Conservation (phyloP, 2,329 filamentous ascomycete genomes). For the Trichoderma endophyticum region DNA sequence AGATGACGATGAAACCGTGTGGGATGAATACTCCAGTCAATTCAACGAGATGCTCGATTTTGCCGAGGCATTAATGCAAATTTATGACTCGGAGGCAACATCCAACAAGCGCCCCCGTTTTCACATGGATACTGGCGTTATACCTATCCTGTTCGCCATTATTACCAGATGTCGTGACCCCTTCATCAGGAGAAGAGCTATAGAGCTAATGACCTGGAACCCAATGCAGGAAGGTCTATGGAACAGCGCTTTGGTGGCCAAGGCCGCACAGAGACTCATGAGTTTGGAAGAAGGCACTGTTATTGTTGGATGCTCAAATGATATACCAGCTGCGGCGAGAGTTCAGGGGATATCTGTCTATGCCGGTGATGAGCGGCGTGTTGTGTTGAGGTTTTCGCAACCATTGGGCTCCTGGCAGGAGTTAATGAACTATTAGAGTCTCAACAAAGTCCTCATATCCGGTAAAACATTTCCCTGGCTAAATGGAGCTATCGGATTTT, state of each 20-base stretch:
- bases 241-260: not conserved
- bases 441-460: not conserved
- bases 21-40: not conserved
- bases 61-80: not conserved
- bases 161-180: not conserved
- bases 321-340: not conserved
- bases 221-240: not conserved
- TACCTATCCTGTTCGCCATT: not conserved
- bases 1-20: not conserved
- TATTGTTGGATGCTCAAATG: not conserved
- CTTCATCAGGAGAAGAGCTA: not conserved
- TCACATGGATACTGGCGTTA: not conserved
- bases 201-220: not conserved
- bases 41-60: not conserved
- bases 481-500: not conserved
- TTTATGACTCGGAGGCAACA: not conserved
- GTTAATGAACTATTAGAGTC: not conserved
- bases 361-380: not conserved
- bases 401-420: not conserved
- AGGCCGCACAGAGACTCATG: not conserved
- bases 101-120: not conserved
- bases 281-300: not conserved
- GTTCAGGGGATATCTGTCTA: not conserved
- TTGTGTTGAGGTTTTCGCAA: not conserved
- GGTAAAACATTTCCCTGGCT: not conserved